Evolutionary conservation across 176 grass and related monocot species (phyloP), one percentile per base, ranked within the genome.

Genomic region (Poa pratensis): DNA sequence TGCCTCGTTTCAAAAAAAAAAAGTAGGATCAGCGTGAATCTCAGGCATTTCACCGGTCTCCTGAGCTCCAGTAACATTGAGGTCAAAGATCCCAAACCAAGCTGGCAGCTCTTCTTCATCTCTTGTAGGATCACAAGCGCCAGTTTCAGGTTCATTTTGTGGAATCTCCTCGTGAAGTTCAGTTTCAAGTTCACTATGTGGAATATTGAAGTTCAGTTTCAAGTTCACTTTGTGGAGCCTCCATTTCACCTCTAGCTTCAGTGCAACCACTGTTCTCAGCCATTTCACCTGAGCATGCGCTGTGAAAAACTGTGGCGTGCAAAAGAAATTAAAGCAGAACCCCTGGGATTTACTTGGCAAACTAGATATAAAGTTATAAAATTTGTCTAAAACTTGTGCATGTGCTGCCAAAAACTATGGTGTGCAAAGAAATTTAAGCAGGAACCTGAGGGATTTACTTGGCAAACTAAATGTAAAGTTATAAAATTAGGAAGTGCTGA

Each of bases 71-170:
- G 73, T 32, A 9, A 79, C 46, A 13, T 87, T 90, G 43, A 92
- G 85, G 64, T 92, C 81, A 85, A 92, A 90, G 45, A 87, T 81
- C 60, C 74, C 37, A 6, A 78, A 87, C 82, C 84, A 87, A 69
- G 77, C 40, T 24, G 81, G 81, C 67, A 83, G 76, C 1, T 90
- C 84, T 84, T 89, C 84, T 42, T 87, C 81, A 69, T 90, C 88
- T 82, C 60, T 79, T 50, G 27, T 59, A 73, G 74, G 61, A 73
- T 58, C 55, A 15, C 10, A 42, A 66, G 52, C 53, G 66, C 15
- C 49, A 92, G 59, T 63, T 80, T 82, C 81, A 63, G 37, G 50
- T 66, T 45, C 69, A 14, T 45, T 71, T 24, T 71, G 39, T 71
- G 68, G 39, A 15, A 43, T 71, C 42, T 45, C 68, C 39, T 71